Evolutionary conservation across 371 early-diverging fungal genomes (phyloP).

Genomic region (Actinomortierella ambigua): DNA sequence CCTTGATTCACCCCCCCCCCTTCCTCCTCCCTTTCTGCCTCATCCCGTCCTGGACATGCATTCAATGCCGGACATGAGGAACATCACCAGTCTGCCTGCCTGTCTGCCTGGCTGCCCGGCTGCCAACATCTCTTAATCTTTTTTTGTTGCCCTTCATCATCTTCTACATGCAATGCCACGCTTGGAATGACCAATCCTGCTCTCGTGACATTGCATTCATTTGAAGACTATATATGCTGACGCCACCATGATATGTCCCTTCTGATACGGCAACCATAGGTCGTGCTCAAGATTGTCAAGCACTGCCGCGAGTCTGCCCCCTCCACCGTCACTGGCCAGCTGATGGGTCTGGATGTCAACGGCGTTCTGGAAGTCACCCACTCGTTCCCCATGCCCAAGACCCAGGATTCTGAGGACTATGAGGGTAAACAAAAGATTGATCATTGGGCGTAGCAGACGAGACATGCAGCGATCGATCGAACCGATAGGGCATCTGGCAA

Average conservation of each 20-base stretch:
- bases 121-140: no score
- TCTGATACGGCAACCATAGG: conserved; percentile 48
- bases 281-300: conserved; percentile 94
- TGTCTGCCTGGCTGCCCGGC: no score
- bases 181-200: not conserved
- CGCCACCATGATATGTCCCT: not conserved
- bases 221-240: not conserved
- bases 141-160: no score
- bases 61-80: no score
- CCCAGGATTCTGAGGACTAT: conserved; percentile 47
- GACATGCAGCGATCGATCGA: no score
- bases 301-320: conserved; percentile 88
- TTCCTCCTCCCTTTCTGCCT: not conserved
- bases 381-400: conserved; percentile 85
- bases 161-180: no score
- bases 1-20: conserved; percentile 1
- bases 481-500: not conserved
- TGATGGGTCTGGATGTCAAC: conserved; percentile 84
- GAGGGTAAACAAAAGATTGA: conserved; percentile 21
- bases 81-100: no score
- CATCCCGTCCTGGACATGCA: no score
- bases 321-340: conserved; percentile 87
- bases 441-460: no score
- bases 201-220: not conserved
- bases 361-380: conserved; percentile 90